These are phyloP conservation scores for Lecanoromycetidae sp. DNA, from an alignment of 2,329 filamentous ascomycete genomes.

Conservation along the genomic window DNA sequence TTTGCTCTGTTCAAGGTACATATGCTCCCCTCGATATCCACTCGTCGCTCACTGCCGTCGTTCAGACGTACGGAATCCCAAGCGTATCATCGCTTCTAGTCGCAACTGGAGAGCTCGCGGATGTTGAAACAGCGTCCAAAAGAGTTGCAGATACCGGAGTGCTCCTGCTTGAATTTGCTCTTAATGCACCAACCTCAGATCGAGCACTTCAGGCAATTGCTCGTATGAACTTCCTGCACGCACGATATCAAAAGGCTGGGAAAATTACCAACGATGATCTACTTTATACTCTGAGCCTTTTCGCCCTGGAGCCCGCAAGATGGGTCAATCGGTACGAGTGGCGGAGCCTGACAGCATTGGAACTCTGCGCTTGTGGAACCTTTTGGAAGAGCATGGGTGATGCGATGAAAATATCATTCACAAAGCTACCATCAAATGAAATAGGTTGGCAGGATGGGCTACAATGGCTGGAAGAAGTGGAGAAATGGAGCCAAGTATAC, in stretches of 20 bases:
- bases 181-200: constrained; percentile 32
- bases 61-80: constrained; percentile 48
- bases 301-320: constrained; percentile 52
- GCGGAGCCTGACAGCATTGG: constrained; percentile 54
- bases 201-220: constrained; percentile 43
- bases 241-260: constrained; percentile 42
- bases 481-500: constrained; percentile 42
- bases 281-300: constrained; percentile 53
- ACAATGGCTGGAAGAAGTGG: constrained; percentile 41
- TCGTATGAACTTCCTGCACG: constrained; percentile 53
- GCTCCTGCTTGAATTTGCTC: constrained; percentile 38
- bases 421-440: constrained; percentile 30
- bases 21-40: neutral
- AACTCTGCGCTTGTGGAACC: constrained; percentile 52
- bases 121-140: constrained; percentile 36
- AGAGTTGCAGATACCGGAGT: constrained; percentile 41
- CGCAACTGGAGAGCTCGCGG: constrained; percentile 38
- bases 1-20: constrained; percentile 8
- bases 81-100: constrained; percentile 39
- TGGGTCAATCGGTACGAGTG: constrained; percentile 59
- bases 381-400: constrained; percentile 65
- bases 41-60: constrained; percentile 25
- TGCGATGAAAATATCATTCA: constrained; percentile 50
- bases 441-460: constrained; percentile 38
- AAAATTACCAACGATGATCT: constrained; percentile 53